Percentiles rank a stretch among this genome's conserved stretches.
Conservation (phyloP, 805 yeast species). For the Ogataea siamensis region DNA sequence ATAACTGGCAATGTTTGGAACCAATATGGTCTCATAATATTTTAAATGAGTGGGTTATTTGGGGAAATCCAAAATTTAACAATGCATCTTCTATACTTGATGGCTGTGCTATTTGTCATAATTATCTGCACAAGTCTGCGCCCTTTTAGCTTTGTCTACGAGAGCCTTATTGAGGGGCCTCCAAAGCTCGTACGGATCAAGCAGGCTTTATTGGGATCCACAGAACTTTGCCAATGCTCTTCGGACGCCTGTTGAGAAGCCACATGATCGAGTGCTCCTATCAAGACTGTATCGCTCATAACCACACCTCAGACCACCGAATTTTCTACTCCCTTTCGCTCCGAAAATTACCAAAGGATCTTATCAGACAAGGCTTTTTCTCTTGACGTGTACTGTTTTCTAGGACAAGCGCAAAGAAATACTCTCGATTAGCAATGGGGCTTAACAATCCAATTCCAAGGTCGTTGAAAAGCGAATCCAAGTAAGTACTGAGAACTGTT, state of each 20-base stretch:
- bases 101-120: conserved; percentile 1
- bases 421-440: conserved; percentile 47
- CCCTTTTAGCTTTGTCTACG: too few relatives aligned
- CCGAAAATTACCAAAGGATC: conserved; percentile 8
- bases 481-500: conserved; percentile 66
- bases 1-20: background rate
- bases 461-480: conserved; percentile 80
- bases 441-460: conserved; percentile 94
- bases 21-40: background rate
- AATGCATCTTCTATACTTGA: background rate
- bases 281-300: conserved; percentile 1
- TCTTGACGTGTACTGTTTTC: conserved; percentile 10
- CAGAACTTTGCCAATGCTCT: too few relatives aligned
- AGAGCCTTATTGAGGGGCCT: too few relatives aligned
- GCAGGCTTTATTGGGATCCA: too few relatives aligned
- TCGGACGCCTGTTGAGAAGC: too few relatives aligned
- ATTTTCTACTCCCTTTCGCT: conserved; percentile 10
- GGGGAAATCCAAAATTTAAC: too few relatives aligned
- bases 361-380: conserved; percentile 12
- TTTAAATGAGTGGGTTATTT: background rate
- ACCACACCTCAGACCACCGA: conserved; percentile 15
- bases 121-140: background rate
- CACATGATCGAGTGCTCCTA: background rate
- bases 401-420: too few relatives aligned
- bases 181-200: too few relatives aligned